phyloP scores from a whole-genome alignment of 1,284 basidiomycete species.

The Paramarasmius palmivorus region DNA sequence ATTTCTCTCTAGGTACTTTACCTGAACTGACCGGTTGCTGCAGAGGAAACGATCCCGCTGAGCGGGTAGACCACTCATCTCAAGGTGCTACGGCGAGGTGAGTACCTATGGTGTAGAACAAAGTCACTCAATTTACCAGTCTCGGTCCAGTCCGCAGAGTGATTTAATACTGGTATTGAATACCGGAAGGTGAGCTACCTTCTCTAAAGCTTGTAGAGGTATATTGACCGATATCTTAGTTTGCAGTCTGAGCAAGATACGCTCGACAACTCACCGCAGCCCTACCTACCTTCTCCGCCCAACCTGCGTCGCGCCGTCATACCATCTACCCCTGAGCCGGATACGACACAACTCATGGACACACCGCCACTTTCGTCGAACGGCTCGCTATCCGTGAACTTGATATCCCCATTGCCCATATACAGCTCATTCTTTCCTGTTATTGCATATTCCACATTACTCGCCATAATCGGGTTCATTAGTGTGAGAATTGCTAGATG shows the following conservation, averaged over 20 bases:
- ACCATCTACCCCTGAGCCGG: too few relatives aligned
- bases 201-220: not conserved
- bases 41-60: not conserved
- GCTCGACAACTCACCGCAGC: not conserved
- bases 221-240: not conserved
- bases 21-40: not conserved
- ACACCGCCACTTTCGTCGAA: not conserved
- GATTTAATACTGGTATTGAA: conserved; percentile 1
- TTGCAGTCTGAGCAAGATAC: not conserved
- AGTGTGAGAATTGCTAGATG: conserved; percentile 11
- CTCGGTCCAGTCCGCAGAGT: conserved; percentile 1
- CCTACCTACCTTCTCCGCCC: too few relatives aligned
- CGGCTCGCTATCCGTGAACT: not conserved
- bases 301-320: too few relatives aligned
- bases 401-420: not conserved
- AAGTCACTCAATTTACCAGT: not conserved
- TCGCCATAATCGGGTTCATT: conserved; percentile 13
- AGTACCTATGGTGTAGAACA: too few relatives aligned
- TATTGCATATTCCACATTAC: conserved; percentile 13
- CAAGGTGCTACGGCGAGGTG: not conserved
- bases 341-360: not conserved
- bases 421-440: conserved; percentile 7
- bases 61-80: conserved; percentile 3
- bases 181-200: not conserved
- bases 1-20: not conserved